phyloP scores from a whole-genome alignment of 2,329 filamentous ascomycete genomes.

The Nemania bipapillata region DNA sequence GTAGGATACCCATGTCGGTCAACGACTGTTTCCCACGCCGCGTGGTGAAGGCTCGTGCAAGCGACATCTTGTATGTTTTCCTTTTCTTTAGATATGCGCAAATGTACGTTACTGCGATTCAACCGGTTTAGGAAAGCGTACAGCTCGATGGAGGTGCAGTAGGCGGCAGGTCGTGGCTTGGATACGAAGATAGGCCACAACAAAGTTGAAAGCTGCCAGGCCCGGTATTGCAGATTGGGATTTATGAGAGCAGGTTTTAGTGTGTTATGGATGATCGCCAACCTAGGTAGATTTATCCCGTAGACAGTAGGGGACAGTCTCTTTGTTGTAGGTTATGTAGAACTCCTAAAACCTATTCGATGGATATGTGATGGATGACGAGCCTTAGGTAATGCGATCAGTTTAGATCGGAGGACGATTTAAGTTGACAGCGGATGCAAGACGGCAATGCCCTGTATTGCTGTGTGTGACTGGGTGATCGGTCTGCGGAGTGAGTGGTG shows the following conservation, averaged over 20 bases:
- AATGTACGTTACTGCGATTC: neutral
- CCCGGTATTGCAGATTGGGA: constrained; percentile 4
- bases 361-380: constrained; percentile 35
- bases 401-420: constrained; percentile 32
- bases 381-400: constrained; percentile 40
- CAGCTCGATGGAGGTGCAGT: neutral
- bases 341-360: constrained; percentile 26
- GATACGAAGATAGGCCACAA: neutral
- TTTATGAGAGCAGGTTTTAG: constrained; percentile 19
- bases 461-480: constrained; percentile 21
- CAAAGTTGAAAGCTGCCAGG: neutral
- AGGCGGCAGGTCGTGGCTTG: neutral
- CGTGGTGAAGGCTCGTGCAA: constrained; percentile 78
- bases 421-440: constrained; percentile 13
- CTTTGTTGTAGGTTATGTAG: constrained; percentile 24
- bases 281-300: constrained; percentile 8
- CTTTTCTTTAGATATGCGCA: constrained; percentile 18
- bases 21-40: constrained; percentile 70
- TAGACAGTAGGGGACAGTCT: constrained; percentile 17
- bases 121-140: neutral
- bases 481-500: constrained; percentile 15
- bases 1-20: constrained; percentile 55
- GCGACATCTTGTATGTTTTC: constrained; percentile 60
- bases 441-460: constrained; percentile 23
- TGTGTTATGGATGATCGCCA: constrained; percentile 8